Evolutionary conservation across 2,329 filamentous ascomycete genomes (phyloP).

Genomic region (Botryotinia calthae): DNA sequence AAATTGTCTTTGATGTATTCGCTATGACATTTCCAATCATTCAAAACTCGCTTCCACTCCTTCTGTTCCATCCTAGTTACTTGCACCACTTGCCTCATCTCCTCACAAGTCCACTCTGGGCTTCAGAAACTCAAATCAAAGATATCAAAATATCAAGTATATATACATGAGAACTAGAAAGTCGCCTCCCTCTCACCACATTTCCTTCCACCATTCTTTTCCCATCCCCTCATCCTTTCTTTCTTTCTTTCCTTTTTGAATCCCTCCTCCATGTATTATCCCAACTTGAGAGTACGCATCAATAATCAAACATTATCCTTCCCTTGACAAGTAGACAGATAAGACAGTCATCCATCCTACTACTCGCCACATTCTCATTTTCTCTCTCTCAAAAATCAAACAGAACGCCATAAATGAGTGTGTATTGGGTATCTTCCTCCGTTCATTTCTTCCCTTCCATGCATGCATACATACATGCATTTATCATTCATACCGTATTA

Average conservation of each 20-base stretch:
- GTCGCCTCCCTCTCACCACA: background rate
- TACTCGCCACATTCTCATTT: background rate
- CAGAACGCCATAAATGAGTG: background rate
- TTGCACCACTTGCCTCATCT: background rate
- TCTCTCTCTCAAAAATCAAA: background rate
- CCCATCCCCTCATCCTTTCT: background rate
- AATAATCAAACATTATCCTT: slow-evolving; percentile 17
- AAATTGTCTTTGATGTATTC: background rate
- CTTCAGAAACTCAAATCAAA: background rate
- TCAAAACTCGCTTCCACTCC: background rate
- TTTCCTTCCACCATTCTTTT: too few species aligned
- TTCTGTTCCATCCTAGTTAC: background rate
- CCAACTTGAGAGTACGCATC: background rate
- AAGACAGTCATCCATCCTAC: background rate
- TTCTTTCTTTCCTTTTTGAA: background rate
- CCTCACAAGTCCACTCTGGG: background rate
- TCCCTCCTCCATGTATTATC: background rate
- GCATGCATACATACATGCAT: background rate
- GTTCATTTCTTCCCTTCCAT: background rate
- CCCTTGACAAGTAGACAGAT: background rate
- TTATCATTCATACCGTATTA: background rate
- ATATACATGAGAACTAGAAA: background rate
- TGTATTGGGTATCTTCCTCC: background rate
- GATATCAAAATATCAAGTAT: background rate
- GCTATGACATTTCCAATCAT: background rate